phyloP scores from a whole-genome alignment of 2,329 filamentous ascomycete genomes.

The Cryphonectria japonica region DNA sequence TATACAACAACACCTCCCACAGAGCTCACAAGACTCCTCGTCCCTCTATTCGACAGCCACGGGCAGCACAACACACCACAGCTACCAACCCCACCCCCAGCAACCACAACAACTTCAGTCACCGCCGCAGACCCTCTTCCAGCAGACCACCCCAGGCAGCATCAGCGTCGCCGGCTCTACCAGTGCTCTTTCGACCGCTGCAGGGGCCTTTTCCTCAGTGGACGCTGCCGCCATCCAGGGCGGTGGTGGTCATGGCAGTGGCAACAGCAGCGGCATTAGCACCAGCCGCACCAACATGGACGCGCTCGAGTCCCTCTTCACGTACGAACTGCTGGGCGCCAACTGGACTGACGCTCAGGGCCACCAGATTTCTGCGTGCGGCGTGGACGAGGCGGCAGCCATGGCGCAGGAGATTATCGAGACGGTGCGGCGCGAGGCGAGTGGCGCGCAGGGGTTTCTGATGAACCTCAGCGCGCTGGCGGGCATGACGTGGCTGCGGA shows the following conservation, averaged over 20 bases:
- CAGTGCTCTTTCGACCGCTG: conserved; percentile 18
- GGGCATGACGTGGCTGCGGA: conserved; percentile 56
- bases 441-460: conserved; percentile 58
- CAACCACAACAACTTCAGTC: conserved; percentile 10
- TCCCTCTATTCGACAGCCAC: conserved; percentile 18
- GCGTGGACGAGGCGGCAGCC: conserved; percentile 57
- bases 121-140: conserved; percentile 8
- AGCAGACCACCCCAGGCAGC: conserved; percentile 6
- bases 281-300: conserved; percentile 58
- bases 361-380: conserved; percentile 46
- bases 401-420: conserved; percentile 59
- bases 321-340: conserved; percentile 52
- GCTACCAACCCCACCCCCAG: conserved; percentile 3
- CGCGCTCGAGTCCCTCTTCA: conserved; percentile 58
- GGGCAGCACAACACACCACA: conserved; percentile 6
- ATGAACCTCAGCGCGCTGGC: conserved; percentile 62
- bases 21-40: conserved; percentile 7
- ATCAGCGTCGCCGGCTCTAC: background rate
- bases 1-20: conserved; percentile 17
- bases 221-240: background rate
- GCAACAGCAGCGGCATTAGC: background rate
- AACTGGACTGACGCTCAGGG: conserved; percentile 57
- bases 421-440: conserved; percentile 54
- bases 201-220: conserved; percentile 27
- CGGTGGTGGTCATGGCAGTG: no score